Conservation (phyloP, 495 filamentous ascomycete species). For the Pseudevernia furfuracea region DNA sequence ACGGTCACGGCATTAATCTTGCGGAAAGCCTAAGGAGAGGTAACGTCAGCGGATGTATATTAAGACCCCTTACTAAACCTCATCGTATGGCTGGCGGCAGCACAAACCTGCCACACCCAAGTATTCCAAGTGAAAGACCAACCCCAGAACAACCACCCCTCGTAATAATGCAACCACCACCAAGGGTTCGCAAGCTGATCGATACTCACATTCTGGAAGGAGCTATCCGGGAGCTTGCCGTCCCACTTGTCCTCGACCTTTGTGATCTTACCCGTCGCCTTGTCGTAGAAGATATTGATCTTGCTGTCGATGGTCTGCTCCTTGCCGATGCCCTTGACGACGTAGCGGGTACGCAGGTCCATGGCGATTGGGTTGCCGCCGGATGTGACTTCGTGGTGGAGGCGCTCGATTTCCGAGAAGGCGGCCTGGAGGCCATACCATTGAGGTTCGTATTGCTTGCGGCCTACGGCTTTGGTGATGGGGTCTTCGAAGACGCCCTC, state of each 20-base stretch:
- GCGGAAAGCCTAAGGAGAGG: conserved; percentile 41
- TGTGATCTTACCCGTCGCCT: conserved; percentile 39
- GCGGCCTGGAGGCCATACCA: conserved; percentile 43
- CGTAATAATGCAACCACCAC: conserved; percentile 36
- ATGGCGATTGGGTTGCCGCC: conserved; percentile 49
- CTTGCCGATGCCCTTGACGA: conserved; percentile 44
- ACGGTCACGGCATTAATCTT: conserved; percentile 49
- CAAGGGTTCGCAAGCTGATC: conserved; percentile 29
- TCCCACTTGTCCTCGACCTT: conserved; percentile 53
- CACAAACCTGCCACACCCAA: conserved; percentile 31
- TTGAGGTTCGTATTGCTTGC: conserved; percentile 44
- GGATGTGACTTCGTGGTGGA: conserved; percentile 42
- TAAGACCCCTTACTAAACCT: neutral
- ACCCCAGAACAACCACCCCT: conserved; percentile 33
- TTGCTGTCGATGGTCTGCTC: conserved; percentile 45
- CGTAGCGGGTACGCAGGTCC: conserved; percentile 45
- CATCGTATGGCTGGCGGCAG: conserved; percentile 1
- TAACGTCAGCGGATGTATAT: conserved; percentile 22
- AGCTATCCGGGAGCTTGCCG: conserved; percentile 43
- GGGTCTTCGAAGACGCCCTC: conserved; percentile 45
- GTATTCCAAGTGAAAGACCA: conserved; percentile 35
- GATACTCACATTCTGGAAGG: conserved; percentile 42
- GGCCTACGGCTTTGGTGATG: conserved; percentile 44
- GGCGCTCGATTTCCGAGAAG: conserved; percentile 41
- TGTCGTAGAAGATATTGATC: conserved; percentile 39